Base-by-base conservation (phyloP, 2,329 filamentous ascomycete species). In the Beauveria australis region DNA sequence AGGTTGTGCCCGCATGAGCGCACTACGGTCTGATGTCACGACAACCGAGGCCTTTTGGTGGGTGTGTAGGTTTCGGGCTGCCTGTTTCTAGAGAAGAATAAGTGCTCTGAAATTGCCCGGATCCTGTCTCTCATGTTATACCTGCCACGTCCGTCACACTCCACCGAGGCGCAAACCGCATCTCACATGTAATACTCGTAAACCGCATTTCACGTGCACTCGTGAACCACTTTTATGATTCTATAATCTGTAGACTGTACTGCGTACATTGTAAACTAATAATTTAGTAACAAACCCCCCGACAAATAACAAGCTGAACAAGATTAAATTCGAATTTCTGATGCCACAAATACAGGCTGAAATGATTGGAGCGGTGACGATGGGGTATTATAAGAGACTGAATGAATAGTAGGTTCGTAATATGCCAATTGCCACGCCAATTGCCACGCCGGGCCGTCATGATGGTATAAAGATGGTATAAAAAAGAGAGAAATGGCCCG, bases 321-420 rank as follows among this genome's bases (percentile, higher is more conserved):
- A 37, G 2, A 37, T 37, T 37, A 12, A 14, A 37, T 16, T 6
- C 33, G 33, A 14, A 37, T 16, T 37, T 37, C 33, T 16, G 0
- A 16, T 37, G 33, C 33, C 33, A 16, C 48, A 33, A 30, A 22
- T 26, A 14, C 5, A 55, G 33, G 33, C 33, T 37, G 33, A 12
- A 56, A 26, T 37, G 43, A 57, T 48, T 48, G 53, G 28, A 26
- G 47, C 22, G 19, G 26, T 56, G 53, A 56, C 53, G 43, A 56
- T 48, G 41, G 19, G 56, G 47, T 59, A 59, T 59, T 53, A 53
- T 28, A 53, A 59, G 47, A 59, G 56, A 59, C 22, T 59, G 56
- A 59, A 49, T 59, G 10, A 53, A 51, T 58, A 26, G 48, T 59
- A 52, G 22, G 48, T 30, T 59, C 40, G 56, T 59, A 46, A 59